Evolutionary conservation across 208 protist species (phyloP), one percentile per base, ranked within the genome.

Genomic region (Naegleria fowleri): DNA sequence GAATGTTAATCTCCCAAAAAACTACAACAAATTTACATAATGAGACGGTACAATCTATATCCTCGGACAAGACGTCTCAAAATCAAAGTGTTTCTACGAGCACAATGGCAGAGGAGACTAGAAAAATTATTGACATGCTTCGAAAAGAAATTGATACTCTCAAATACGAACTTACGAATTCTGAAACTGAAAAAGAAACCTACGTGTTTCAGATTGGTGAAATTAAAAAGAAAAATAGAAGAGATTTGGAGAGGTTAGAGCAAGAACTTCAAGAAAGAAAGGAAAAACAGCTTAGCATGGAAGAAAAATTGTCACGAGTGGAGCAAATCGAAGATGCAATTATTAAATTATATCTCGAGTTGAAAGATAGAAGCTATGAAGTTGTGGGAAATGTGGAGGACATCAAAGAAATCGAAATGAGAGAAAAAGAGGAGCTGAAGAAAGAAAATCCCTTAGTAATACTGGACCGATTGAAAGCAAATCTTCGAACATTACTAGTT

Each of bases 201-300:
- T 88, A 88, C 58, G n/a, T 88, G 38, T 88, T 58, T 58, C 85
- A 88, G 40, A 58, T 88, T 33, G 85, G n/a, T 22, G 85, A 88
- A 58, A 58, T 88, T 38, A 48, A 58, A 58, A 88, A 88, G n/a
- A 29, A 39, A 22, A 58, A 38, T 38, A 58, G 13, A 58, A 55
- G 43, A 88, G 85, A 88, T 88, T 11, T 88, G 40, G 41, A 88
- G 25, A 19, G 85, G 55, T n/a, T 58, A 19, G 85, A 88, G 33
- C 7, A 58, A 7, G 85, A 88, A 39, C 55, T 88, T 38, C n/a
- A 29, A 11, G 33, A 39, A 38, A 88, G n/a, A n/a, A 88, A 58
- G 36, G 85, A 88, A 58, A 58, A 51, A 4, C 25, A 51, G 25
- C 43, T 58, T 5, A 22, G n/a, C 15, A 88, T 88, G 85, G 39